phyloP scores from a whole-genome alignment of 1,139 yeast genomes.

The Wickerhamomyces sp. region DNA sequence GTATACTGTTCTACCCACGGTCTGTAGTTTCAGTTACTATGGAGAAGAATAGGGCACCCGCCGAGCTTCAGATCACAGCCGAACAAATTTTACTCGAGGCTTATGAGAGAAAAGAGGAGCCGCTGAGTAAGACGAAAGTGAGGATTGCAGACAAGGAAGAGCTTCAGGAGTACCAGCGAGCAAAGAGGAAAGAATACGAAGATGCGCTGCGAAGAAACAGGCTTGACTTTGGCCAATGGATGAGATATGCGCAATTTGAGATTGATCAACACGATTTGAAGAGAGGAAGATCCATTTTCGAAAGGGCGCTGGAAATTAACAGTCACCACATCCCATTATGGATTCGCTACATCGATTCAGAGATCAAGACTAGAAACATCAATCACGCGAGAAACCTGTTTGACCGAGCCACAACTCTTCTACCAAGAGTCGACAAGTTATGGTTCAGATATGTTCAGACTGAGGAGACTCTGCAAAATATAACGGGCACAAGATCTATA shows the following conservation, averaged over 20 bases:
- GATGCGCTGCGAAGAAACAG: slow-evolving; percentile 80
- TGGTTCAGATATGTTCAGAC: slow-evolving; percentile 83
- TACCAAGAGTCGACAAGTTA: slow-evolving; percentile 78
- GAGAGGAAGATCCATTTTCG: slow-evolving; percentile 82
- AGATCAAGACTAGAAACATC: slow-evolving; percentile 63
- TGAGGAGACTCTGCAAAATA: slow-evolving; percentile 73
- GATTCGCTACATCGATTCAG: slow-evolving; percentile 79
- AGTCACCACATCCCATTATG: slow-evolving; percentile 76
- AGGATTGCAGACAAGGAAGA: slow-evolving; percentile 78
- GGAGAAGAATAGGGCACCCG: slow-evolving; percentile 1
- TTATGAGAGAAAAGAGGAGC: slow-evolving; percentile 40
- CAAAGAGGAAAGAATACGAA: slow-evolving; percentile 79
- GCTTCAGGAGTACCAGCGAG: slow-evolving; percentile 64
- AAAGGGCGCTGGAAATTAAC: slow-evolving; percentile 79
- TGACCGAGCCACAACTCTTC: slow-evolving; percentile 66
- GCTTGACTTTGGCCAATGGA: slow-evolving; percentile 82
- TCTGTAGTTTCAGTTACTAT: not conserved
- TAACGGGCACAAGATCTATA: slow-evolving; percentile 55
- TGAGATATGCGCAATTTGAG: slow-evolving; percentile 89
- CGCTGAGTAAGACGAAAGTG: slow-evolving; percentile 39
- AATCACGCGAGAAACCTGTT: slow-evolving; percentile 87
- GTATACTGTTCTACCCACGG: not conserved
- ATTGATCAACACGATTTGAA: slow-evolving; percentile 70
- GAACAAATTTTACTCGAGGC: slow-evolving; percentile 55
- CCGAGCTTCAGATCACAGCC: slow-evolving; percentile 41